Conservation (phyloP, 1,284 basidiomycete genomes). For the Paramarasmius palmivorus region DNA sequence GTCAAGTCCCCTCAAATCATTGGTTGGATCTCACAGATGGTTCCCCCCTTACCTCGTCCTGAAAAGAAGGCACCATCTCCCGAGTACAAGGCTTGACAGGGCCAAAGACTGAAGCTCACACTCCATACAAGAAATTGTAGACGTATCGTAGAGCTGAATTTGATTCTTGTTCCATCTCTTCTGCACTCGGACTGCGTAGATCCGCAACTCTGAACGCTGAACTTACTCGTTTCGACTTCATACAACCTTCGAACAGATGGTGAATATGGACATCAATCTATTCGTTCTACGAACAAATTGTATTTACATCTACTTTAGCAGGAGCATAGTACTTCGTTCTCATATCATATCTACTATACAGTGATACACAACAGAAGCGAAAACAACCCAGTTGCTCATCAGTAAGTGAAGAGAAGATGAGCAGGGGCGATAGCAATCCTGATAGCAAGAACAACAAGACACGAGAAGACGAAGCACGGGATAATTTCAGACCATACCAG, state of each 20-base stretch:
- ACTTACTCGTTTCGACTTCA: too few species aligned
- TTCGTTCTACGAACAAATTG: slow-evolving; percentile 4
- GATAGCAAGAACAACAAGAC: slow-evolving; percentile 10
- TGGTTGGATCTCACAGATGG: not conserved
- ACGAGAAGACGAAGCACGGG: slow-evolving; percentile 1
- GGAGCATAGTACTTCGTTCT: not conserved
- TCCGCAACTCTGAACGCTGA: too few species aligned
- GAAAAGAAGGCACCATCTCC: too few species aligned
- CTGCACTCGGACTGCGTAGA: too few species aligned
- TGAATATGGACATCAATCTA: not conserved
- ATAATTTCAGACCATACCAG: slow-evolving; percentile 2
- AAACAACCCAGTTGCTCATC: slow-evolving; percentile 7
- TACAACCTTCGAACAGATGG: not conserved
- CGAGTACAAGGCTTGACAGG: too few species aligned
- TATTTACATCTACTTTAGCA: not conserved
- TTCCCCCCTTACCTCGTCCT: not conserved
- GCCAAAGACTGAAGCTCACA: too few species aligned
- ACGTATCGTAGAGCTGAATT: too few species aligned
- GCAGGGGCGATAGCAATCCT: slow-evolving; percentile 4
- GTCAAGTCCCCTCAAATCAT: slow-evolving; percentile 2
- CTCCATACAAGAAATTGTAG: too few species aligned
- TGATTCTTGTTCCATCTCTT: too few species aligned
- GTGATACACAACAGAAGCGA: slow-evolving; percentile 11
- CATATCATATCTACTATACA: not conserved
- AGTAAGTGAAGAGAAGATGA: not conserved